Evolutionary conservation across 1,139 yeast species (phyloP).

Genomic region (Suhomyces panamericanus): DNA sequence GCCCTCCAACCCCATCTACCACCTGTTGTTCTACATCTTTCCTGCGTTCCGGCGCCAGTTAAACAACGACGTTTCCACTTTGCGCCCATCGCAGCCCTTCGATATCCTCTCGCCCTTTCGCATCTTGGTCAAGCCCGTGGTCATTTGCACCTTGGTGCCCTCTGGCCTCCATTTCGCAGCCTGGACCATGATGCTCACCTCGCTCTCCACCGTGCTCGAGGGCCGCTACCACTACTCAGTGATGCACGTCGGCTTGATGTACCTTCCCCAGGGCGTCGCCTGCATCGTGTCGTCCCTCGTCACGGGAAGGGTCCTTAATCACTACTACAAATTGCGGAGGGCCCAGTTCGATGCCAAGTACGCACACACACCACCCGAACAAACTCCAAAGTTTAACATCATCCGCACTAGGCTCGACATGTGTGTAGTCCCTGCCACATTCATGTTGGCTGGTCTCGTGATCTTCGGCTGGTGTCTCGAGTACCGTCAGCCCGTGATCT

Average conservation of each 20-base stretch:
- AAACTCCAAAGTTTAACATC: conserved; percentile 30
- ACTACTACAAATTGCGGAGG: conserved; percentile 27
- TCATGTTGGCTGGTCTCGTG: conserved; percentile 30
- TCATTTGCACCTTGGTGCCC: conserved; percentile 30
- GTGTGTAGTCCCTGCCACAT: conserved; percentile 25
- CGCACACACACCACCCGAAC: conserved; percentile 13
- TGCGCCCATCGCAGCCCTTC: conserved; percentile 21
- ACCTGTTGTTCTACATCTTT: conserved; percentile 26
- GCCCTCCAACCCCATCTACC: conserved; percentile 25
- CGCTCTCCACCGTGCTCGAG: conserved; percentile 34
- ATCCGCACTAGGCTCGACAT: conserved; percentile 30
- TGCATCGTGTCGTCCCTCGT: conserved; percentile 33
- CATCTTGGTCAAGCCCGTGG: conserved; percentile 27
- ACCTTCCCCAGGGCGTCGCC: conserved; percentile 41
- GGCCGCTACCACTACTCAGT: conserved; percentile 33
- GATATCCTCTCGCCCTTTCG: conserved; percentile 32
- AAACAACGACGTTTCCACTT: conserved; percentile 29
- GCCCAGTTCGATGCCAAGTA: conserved; percentile 20
- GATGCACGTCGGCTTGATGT: conserved; percentile 39
- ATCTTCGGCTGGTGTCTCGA: conserved; percentile 46
- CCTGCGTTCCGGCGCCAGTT: conserved; percentile 27
- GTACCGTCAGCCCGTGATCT: conserved; percentile 24
- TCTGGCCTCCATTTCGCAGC: conserved; percentile 37
- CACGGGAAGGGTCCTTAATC: conserved; percentile 31
- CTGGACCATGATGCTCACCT: conserved; percentile 40